Conservation (phyloP, 768 basidiomycete species). For the Suillus tomentosus region DNA sequence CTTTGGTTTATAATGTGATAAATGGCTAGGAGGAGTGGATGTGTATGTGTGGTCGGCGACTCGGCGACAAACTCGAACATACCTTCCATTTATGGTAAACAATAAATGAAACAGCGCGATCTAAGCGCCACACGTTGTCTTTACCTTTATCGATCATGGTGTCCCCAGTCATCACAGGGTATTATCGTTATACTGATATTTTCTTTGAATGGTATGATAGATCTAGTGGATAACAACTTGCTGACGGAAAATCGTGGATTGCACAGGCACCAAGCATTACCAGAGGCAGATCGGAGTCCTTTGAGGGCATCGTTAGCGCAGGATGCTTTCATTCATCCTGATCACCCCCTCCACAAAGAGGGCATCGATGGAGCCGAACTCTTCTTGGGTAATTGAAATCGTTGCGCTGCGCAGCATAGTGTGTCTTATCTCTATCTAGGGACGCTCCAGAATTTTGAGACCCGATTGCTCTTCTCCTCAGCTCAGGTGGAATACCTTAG, state of each 20-base stretch:
- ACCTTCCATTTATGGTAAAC: constrained; percentile 2
- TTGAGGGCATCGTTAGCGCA: constrained; percentile 76
- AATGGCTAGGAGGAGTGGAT: constrained; percentile 9
- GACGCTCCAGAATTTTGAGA: constrained; percentile 70
- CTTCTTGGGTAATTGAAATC: constrained; percentile 55
- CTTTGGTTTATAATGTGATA: neutral
- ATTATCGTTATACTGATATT: constrained; percentile 84
- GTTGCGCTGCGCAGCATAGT: neutral
- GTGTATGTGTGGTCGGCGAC: neutral
- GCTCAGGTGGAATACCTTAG: constrained; percentile 83
- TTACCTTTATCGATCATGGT: constrained; percentile 27
- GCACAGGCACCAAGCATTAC: constrained; percentile 56
- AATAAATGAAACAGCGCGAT: neutral
- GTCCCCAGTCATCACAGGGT: constrained; percentile 60
- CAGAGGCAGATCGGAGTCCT: constrained; percentile 57
- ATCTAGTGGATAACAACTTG: constrained; percentile 1
- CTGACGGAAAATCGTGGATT: neutral
- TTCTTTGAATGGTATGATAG: constrained; percentile 73
- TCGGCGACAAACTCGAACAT: constrained; percentile 3
- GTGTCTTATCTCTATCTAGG: constrained; percentile 39
- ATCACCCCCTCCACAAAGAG: constrained; percentile 69
- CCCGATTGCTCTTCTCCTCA: constrained; percentile 80
- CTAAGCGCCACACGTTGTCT: constrained; percentile 10
- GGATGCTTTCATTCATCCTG: constrained; percentile 66
- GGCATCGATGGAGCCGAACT: constrained; percentile 70